Conservation (phyloP, 2,329 filamentous ascomycete genomes). For the Zymoseptoria pseudotritici region DNA sequence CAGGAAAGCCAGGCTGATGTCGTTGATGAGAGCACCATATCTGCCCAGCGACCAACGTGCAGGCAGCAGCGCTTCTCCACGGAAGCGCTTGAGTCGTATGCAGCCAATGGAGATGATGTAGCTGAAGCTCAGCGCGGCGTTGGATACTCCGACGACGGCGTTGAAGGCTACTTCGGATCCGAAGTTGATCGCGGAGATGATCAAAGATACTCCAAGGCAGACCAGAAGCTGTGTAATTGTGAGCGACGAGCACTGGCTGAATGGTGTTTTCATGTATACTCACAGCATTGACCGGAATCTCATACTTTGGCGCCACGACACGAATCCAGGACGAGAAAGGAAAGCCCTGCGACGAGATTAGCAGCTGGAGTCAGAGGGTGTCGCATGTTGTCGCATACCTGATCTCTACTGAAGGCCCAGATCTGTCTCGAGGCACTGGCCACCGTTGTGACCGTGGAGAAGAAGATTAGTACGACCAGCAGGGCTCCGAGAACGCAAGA, state of each 20-base stretch:
- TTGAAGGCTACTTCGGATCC: slow-evolving; percentile 36
- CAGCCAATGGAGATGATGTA: slow-evolving; percentile 30
- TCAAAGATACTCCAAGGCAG: slow-evolving; percentile 24
- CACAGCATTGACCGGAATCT: slow-evolving; percentile 29
- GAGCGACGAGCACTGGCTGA: neutral
- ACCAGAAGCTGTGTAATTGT: slow-evolving; percentile 19
- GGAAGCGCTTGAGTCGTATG: slow-evolving; percentile 26
- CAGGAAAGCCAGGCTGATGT: slow-evolving; percentile 26
- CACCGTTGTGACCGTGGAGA: slow-evolving; percentile 30
- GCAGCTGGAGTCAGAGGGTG: neutral
- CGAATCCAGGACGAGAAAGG: slow-evolving; percentile 30
- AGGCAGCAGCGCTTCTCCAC: slow-evolving; percentile 25
- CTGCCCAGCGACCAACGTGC: slow-evolving; percentile 28
- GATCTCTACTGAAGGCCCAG: slow-evolving; percentile 29
- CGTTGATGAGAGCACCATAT: slow-evolving; percentile 29
- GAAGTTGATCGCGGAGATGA: slow-evolving; percentile 37
- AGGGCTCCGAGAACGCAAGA: slow-evolving; percentile 26
- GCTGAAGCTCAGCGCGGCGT: slow-evolving; percentile 28
- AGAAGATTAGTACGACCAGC: slow-evolving; percentile 28
- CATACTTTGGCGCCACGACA: slow-evolving; percentile 23
- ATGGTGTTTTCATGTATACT: neutral
- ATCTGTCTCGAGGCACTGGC: slow-evolving; percentile 28
- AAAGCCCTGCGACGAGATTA: slow-evolving; percentile 20
- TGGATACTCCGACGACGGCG: slow-evolving; percentile 35
- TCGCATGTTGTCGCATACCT: slow-evolving; percentile 8